phyloP scores from a whole-genome alignment of 345 rosid species.

The Eucalyptus cloeziana region DNA sequence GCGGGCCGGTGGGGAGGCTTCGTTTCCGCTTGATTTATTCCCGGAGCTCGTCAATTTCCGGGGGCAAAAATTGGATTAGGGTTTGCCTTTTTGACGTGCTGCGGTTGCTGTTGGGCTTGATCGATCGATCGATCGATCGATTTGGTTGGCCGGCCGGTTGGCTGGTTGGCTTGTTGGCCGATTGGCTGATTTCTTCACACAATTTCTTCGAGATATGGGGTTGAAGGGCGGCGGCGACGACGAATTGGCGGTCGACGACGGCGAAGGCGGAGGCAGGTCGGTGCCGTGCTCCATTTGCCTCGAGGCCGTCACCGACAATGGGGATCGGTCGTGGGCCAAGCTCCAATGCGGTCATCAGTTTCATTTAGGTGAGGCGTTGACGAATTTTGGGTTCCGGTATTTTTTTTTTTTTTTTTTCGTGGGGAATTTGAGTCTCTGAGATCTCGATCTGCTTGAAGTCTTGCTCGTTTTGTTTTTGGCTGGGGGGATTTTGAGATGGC shows the following conservation, averaged over 20 bases:
- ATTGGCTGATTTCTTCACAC: background rate
- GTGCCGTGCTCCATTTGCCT: constrained; percentile 97
- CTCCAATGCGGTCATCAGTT: constrained; percentile 95
- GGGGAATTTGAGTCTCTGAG: background rate
- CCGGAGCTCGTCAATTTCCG: background rate
- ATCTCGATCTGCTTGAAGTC: background rate
- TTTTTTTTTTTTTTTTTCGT: background rate
- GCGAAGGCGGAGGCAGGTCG: constrained; percentile 29
- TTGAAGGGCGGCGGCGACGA: constrained; percentile 43
- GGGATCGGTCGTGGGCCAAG: constrained; percentile 96
- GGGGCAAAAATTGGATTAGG: background rate
- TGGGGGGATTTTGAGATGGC: background rate
- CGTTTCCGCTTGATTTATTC: background rate
- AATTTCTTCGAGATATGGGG: constrained; percentile 38
- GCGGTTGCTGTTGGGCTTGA: background rate
- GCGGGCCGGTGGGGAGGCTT: background rate
- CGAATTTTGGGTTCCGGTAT: background rate
- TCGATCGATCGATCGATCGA: background rate
- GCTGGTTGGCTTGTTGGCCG: background rate
- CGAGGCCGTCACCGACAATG: constrained; percentile 55
- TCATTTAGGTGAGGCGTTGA: constrained; percentile 62
- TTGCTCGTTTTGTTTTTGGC: background rate
- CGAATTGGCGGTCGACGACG: constrained; percentile 24
- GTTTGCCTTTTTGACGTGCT: background rate
- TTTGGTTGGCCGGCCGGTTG: too few species aligned